Evolutionary conservation across 192 early-diverging fungal species (phyloP).

Genomic region (Podila minutissima): DNA sequence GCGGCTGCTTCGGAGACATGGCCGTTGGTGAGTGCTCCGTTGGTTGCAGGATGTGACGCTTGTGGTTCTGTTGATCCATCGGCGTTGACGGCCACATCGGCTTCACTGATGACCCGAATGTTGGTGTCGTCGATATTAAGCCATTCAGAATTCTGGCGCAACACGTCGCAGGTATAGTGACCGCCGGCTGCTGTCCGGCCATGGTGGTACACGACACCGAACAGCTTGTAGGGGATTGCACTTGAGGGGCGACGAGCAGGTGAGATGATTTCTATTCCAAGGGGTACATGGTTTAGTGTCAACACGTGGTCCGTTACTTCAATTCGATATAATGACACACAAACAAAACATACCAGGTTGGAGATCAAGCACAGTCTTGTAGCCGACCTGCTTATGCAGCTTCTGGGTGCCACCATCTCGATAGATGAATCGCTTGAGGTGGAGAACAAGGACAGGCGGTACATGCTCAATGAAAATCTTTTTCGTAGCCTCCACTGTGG

Average conservation of each 20-base stretch:
- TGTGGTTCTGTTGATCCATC: background rate
- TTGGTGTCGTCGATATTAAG: constrained; percentile 91
- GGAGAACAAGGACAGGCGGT: constrained; percentile 92
- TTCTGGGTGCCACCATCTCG: constrained; percentile 84
- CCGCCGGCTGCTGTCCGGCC: constrained; percentile 87
- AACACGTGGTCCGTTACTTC: no score
- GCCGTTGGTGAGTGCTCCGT: constrained; percentile 20
- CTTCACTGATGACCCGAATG: constrained; percentile 65
- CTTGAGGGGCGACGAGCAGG: constrained; percentile 58
- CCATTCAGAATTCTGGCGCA: constrained; percentile 80
- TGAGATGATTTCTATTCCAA: constrained; percentile 64
- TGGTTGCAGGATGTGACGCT: background rate
- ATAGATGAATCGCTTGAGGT: constrained; percentile 95
- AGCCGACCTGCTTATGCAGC: constrained; percentile 85
- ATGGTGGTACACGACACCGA: constrained; percentile 97
- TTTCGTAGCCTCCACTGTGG: constrained; percentile 75
- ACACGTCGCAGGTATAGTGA: constrained; percentile 97
- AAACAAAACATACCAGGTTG: constrained; percentile 58
- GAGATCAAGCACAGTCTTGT: constrained; percentile 71
- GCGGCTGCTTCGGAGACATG: constrained; percentile 34
- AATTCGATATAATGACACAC: background rate
- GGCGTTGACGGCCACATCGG: constrained; percentile 64
- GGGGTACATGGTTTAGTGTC: background rate
- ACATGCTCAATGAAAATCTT: constrained; percentile 82
- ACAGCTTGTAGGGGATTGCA: constrained; percentile 73